Conservation (phyloP, 352 stramenopile species). For the Phytophthora sp. region DNA sequence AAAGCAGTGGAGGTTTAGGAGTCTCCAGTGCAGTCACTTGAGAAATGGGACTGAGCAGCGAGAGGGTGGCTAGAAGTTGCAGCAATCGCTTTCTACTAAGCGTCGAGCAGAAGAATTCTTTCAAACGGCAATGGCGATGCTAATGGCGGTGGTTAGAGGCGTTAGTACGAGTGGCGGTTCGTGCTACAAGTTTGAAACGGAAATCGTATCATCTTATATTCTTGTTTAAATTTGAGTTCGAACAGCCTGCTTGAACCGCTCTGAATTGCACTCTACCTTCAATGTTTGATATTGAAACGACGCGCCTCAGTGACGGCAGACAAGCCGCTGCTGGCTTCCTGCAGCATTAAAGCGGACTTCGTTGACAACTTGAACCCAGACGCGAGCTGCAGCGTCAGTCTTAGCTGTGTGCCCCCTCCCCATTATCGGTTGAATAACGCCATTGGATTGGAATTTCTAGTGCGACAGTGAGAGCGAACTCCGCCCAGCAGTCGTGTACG, state of each 20-base stretch:
- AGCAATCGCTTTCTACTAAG: not conserved
- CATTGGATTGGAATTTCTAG: slow-evolving; percentile 12
- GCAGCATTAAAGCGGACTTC: not conserved
- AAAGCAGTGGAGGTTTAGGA: slow-evolving; percentile 17
- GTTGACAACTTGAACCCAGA: slow-evolving; percentile 11
- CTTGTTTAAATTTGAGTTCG: not conserved
- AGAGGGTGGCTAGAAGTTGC: slow-evolving; percentile 17
- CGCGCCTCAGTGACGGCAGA: too few relatives aligned
- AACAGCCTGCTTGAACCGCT: too few relatives aligned
- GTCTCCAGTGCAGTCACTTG: slow-evolving; percentile 26
- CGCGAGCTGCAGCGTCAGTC: not conserved
- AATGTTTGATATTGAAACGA: slow-evolving; percentile 25
- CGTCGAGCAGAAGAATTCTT: slow-evolving; percentile 25
- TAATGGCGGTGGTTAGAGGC: not conserved
- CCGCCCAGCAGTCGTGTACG: slow-evolving; percentile 5
- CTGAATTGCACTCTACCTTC: slow-evolving; percentile 6
- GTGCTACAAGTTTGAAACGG: slow-evolving; percentile 17
- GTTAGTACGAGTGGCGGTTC: slow-evolving; percentile 2
- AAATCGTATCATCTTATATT: slow-evolving; percentile 5
- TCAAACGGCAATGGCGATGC: slow-evolving; percentile 6
- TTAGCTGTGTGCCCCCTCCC: not conserved
- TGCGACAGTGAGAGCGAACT: slow-evolving; percentile 6
- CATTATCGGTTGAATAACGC: not conserved
- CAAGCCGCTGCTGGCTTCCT: slow-evolving; percentile 12
- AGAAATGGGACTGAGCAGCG: slow-evolving; percentile 30